These are phyloP conservation scores for Wickerhamiella spandovensis DNA, from an alignment of 805 yeast species.

Conservation along the genomic window DNA sequence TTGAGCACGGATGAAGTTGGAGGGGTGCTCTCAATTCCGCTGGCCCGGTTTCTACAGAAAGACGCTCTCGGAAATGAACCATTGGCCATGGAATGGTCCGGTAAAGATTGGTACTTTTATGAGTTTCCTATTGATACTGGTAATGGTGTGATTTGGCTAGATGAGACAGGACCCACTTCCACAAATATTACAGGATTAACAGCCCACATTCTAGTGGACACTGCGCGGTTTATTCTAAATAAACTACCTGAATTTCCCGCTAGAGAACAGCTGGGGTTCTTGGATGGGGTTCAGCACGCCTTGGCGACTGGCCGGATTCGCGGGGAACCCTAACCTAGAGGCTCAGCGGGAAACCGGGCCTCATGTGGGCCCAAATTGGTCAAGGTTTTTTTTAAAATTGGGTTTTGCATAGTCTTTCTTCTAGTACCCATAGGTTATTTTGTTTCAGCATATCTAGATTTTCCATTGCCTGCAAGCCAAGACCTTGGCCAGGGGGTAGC, in stretches of 20 bases:
- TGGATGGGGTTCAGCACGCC: slow-evolving; percentile 3
- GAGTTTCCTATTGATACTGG: slow-evolving; percentile 1
- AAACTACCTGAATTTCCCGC: slow-evolving; percentile 2
- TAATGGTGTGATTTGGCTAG: background rate
- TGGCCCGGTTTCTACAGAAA: slow-evolving; percentile 1
- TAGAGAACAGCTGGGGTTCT: slow-evolving; percentile 2
- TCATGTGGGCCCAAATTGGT: too few species aligned
- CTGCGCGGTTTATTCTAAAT: slow-evolving; percentile 2
- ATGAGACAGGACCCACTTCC: background rate
- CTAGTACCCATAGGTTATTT: too few species aligned
- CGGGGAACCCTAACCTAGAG: background rate
- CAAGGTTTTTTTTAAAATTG: too few species aligned
- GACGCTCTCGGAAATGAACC: background rate
- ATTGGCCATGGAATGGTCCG: slow-evolving; percentile 2
- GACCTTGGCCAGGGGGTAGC: too few species aligned
- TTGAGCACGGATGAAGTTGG: slow-evolving; percentile 7
- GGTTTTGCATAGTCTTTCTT: too few species aligned
- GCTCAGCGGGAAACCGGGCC: background rate
- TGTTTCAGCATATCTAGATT: too few species aligned
- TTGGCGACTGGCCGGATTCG: background rate
- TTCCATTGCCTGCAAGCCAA: too few species aligned
- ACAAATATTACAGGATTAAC: slow-evolving; percentile 8
- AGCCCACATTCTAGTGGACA: slow-evolving; percentile 9
- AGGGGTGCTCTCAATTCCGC: slow-evolving; percentile 5
- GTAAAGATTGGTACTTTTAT: slow-evolving; percentile 6